Percentiles rank a stretch among this genome's conserved stretches.
phyloP scores from a whole-genome alignment of 768 basidiomycete species.

The Lyophyllum decastes region DNA sequence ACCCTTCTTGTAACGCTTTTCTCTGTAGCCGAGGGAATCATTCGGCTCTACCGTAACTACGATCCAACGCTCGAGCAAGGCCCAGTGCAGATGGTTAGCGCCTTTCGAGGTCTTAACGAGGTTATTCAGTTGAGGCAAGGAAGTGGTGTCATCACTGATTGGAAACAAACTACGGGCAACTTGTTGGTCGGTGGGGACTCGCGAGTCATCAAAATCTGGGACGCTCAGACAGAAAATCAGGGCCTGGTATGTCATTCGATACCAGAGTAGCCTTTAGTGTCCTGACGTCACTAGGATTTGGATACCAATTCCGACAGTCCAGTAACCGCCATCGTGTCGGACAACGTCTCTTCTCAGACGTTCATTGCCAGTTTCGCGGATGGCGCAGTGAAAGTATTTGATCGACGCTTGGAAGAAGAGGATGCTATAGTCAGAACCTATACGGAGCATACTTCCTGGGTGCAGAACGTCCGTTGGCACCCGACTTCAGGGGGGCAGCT shows the following conservation, averaged over 20 bases:
- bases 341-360: conserved; percentile 70
- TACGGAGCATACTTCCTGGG: conserved; percentile 79
- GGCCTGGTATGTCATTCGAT: conserved; percentile 53
- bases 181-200: conserved; percentile 93
- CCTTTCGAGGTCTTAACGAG: conserved; percentile 88
- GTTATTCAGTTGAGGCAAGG: conserved; percentile 74
- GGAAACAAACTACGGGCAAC: conserved; percentile 87
- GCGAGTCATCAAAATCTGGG: conserved; percentile 88
- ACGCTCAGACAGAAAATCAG: conserved; percentile 86
- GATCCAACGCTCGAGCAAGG: conserved; percentile 71
- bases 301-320: conserved; percentile 90
- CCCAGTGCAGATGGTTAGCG: conserved; percentile 88
- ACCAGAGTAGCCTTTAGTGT: conserved; percentile 1
- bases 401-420: conserved; percentile 83
- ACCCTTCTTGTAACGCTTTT: not conserved
- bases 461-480: conserved; percentile 89
- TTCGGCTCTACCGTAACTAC: conserved; percentile 92
- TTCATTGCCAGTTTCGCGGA: conserved; percentile 94
- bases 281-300: conserved; percentile 60
- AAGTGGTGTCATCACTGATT: conserved; percentile 85
- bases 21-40: conserved; percentile 79
- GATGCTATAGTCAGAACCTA: conserved; percentile 82
- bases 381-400: conserved; percentile 87
- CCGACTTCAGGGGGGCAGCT: conserved; percentile 68
- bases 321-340: conserved; percentile 82